phyloP scores from a whole-genome alignment of 257 asterid genomes.

The Plantago ovata region DNA sequence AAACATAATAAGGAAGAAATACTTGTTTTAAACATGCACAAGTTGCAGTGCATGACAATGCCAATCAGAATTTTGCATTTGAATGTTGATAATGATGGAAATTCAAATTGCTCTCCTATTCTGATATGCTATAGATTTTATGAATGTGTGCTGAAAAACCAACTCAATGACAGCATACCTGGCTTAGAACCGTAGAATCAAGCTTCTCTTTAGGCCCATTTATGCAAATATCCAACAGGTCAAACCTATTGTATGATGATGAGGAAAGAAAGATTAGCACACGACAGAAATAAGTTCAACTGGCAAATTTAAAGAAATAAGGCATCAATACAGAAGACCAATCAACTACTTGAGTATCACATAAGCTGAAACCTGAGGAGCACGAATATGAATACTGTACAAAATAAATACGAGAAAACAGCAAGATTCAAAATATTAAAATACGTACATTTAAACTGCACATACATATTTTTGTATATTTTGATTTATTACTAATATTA shows the following conservation, averaged over 20 bases:
- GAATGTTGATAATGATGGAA: not conserved
- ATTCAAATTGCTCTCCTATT: not conserved
- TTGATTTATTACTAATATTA: too few relatives aligned
- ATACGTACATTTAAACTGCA: too few relatives aligned
- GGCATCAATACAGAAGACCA: too few relatives aligned
- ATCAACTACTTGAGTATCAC: not conserved
- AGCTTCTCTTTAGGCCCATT: constrained; percentile 94
- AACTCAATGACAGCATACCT: constrained; percentile 43
- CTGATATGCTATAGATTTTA: constrained; percentile 2
- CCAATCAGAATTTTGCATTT: not conserved
- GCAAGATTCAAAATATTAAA: too few relatives aligned
- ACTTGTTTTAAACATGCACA: not conserved
- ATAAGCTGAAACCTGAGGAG: constrained; percentile 5
- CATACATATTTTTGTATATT: too few relatives aligned
- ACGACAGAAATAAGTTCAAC: too few relatives aligned
- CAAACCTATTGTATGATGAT: constrained; percentile 43
- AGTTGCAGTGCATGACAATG: not conserved
- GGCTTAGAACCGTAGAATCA: constrained; percentile 92
- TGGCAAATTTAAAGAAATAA: too few relatives aligned
- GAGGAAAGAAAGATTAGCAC: not conserved
- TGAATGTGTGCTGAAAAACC: constrained; percentile 7
- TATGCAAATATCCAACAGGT: constrained; percentile 85
- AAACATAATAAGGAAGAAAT: not conserved
- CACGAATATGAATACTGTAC: too few relatives aligned
- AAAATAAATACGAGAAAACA: too few relatives aligned